Conservation (phyloP, 495 filamentous ascomycete species). For the Lasiosphaeria miniovina region DNA sequence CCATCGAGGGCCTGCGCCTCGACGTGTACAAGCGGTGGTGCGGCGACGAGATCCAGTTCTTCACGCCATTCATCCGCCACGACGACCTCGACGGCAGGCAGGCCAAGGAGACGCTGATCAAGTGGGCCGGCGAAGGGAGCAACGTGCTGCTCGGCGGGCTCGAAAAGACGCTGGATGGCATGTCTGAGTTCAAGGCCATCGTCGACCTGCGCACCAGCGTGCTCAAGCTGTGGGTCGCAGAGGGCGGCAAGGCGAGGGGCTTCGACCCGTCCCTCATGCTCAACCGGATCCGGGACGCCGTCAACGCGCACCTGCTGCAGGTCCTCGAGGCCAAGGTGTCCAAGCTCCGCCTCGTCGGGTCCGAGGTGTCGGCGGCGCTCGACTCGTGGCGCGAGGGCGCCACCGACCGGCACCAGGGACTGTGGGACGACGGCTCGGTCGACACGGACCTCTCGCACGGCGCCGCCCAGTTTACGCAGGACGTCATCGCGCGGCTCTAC, state of each 20-base stretch:
- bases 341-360: constrained; percentile 56
- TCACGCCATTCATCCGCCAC: constrained; percentile 85
- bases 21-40: constrained; percentile 81
- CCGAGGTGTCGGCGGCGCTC: constrained; percentile 50
- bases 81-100: constrained; percentile 69
- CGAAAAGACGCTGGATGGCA: constrained; percentile 50
- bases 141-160: constrained; percentile 59
- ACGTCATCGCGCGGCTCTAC: constrained; percentile 47
- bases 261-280: constrained; percentile 61
- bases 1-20: constrained; percentile 69
- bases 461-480: constrained; percentile 42
- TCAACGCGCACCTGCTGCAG: constrained; percentile 61
- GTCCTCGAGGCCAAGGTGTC: constrained; percentile 59
- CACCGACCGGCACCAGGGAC: constrained; percentile 43
- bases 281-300: constrained; percentile 61
- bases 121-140: constrained; percentile 74
- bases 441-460: constrained; percentile 44
- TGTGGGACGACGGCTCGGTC: constrained; percentile 61
- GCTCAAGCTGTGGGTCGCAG: constrained; percentile 69
- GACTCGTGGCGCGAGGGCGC: constrained; percentile 51
- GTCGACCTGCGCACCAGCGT: constrained; percentile 66
- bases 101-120: constrained; percentile 60
- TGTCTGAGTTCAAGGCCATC: constrained; percentile 62
- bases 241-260: constrained; percentile 49
- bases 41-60: constrained; percentile 76